Evolutionary conservation across 495 filamentous ascomycete genomes (phyloP).

Genomic region (Hypoxylon cercidicola): DNA sequence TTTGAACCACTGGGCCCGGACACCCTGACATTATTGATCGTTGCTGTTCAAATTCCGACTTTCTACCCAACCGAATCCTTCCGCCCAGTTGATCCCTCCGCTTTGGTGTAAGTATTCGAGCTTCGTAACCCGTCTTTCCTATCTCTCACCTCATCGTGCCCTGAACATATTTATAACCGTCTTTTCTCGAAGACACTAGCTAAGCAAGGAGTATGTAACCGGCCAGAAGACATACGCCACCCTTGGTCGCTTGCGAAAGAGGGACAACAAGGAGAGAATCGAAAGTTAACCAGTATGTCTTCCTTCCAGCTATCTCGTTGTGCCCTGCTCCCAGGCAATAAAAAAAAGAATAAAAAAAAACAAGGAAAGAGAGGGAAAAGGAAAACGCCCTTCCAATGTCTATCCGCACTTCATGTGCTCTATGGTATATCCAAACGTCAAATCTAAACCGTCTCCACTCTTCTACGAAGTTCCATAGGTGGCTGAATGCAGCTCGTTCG

Average conservation of each 20-base stretch:
- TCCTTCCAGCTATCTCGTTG: conserved; percentile 23
- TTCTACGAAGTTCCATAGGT: conserved; percentile 45
- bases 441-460: conserved; percentile 45
- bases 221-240: conserved; percentile 4
- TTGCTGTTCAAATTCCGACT: conserved; percentile 4
- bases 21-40: conserved; percentile 22
- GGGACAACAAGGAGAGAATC: not conserved
- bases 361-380: conserved; percentile 9
- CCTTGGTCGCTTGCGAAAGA: conserved; percentile 2
- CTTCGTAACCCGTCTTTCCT: not conserved
- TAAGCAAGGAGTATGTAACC: not conserved
- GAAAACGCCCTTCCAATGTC: conserved; percentile 23
- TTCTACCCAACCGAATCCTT: conserved; percentile 5
- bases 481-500: conserved; percentile 42
- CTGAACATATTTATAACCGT: conserved; percentile 10
- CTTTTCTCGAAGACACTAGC: not conserved
- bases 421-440: conserved; percentile 41
- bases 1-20: not conserved
- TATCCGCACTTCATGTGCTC: conserved; percentile 35
- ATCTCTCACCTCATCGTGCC: conserved; percentile 4
- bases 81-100: conserved; percentile 5
- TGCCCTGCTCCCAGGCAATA: conserved; percentile 4
- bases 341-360: not conserved
- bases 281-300: conserved; percentile 9
- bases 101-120: conserved; percentile 5